phyloP scores from a whole-genome alignment of 2,329 filamentous ascomycete species.

The Fusarium sp. region DNA sequence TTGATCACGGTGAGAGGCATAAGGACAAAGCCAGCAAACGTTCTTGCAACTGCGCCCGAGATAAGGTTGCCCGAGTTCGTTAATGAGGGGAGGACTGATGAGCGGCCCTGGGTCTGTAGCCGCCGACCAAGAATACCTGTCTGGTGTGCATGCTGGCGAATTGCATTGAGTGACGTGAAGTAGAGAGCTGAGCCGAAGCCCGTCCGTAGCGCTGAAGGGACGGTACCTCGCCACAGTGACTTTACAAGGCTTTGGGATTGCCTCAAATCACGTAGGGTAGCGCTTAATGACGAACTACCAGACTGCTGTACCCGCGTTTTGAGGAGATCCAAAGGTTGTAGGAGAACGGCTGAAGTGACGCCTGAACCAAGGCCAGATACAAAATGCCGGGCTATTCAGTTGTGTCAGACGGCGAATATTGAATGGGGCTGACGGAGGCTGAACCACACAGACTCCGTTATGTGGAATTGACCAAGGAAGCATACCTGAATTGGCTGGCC shows the following conservation, averaged over 20 bases:
- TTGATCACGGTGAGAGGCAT: constrained; percentile 98
- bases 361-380: constrained; percentile 88
- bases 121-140: constrained; percentile 40
- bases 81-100: constrained; percentile 82
- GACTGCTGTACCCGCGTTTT: constrained; percentile 97
- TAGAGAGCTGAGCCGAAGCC: constrained; percentile 94
- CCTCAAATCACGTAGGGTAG: constrained; percentile 53
- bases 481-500: constrained; percentile 44
- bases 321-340: constrained; percentile 94
- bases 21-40: constrained; percentile 87
- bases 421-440: background rate
- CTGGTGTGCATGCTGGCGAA: constrained; percentile 72
- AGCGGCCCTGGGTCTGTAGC: constrained; percentile 50
- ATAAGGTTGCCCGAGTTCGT: constrained; percentile 86
- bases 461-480: background rate
- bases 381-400: constrained; percentile 79
- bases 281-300: constrained; percentile 70
- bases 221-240: constrained; percentile 89
- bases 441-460: background rate
- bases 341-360: constrained; percentile 84
- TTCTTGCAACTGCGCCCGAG: constrained; percentile 85
- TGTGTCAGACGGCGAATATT: constrained; percentile 28
- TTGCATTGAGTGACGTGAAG: constrained; percentile 86
- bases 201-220: constrained; percentile 92
- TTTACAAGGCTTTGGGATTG: constrained; percentile 70